Base-by-base conservation (phyloP, 176 grass and related monocot species). In the Melocanna baccifera region DNA sequence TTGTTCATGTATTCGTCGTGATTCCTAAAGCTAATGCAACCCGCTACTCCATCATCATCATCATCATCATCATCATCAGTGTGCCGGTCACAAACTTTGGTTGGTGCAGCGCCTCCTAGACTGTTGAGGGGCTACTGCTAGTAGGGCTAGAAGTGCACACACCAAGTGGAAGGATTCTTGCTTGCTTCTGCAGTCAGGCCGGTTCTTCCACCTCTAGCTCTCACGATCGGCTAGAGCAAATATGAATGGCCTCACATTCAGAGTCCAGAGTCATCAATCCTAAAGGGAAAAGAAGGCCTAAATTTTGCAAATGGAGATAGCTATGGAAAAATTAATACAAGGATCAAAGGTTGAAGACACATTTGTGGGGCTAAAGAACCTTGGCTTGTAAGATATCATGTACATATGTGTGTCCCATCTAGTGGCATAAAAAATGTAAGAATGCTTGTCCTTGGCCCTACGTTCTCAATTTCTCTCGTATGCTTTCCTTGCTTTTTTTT, bases 111-210 rank as follows among this genome's bases (percentile, higher is more conserved):
- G 34, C 3, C 34, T 36, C 34, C 34, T 36, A 36, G 34, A 36
- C 53, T 81, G 82, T 41, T 81, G 62, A 48, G 61, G 28, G 41
- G 62, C 87, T 62, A 69, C 76, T 89, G 77, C 62, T 85, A 69
- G 77, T 85, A 81, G 82, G 65, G 59, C 47, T 47, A 28, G 28
- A 73, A 83, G 78, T 25, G 66, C 78, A 55, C 20, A 55, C 53
- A 40, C 56, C 47, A 62, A 53, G 79, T 23, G 88, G 57, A 25
- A 59, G 66, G 88, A 84, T 86, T 59, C 84, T 86, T 83, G 88
- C 88, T 90, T 90, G 84, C 79, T 83, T 83, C 57, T 20, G 79
- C 83, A 28, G 88, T 29, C 67, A 83, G 37, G 37, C 36, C 10
- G 55, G 73, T 67, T 75, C 88, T 71, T 82, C 80, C 23, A 5